These are phyloP conservation scores for Emericellopsis terricola DNA, from an alignment of 495 filamentous ascomycete species.

Conservation along the genomic window DNA sequence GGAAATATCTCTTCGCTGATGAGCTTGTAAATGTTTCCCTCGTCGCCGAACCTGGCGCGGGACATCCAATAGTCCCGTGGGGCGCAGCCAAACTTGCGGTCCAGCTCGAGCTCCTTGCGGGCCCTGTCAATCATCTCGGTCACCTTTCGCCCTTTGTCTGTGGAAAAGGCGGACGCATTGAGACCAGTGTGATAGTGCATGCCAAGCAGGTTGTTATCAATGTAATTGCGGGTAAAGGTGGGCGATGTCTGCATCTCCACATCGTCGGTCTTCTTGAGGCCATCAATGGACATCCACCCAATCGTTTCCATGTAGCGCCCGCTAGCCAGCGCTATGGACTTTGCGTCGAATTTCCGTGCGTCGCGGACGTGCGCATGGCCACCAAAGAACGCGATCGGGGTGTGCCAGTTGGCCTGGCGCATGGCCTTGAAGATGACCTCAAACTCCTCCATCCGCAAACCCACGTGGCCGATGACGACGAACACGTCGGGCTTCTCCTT, in stretches of 20 bases:
- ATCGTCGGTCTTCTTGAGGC: constrained; percentile 23
- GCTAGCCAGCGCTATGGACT: constrained; percentile 66
- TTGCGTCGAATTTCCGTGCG: constrained; percentile 61
- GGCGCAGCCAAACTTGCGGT: constrained; percentile 62
- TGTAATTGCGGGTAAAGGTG: constrained; percentile 60
- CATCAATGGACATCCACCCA: constrained; percentile 79
- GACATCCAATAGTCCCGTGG: constrained; percentile 69
- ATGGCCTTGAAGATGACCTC: constrained; percentile 62
- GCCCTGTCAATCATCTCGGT: constrained; percentile 51
- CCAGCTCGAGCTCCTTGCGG: constrained; percentile 52
- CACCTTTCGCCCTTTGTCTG: constrained; percentile 56
- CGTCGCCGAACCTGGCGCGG: constrained; percentile 47
- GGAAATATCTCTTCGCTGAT: constrained; percentile 59
- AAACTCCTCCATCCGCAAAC: constrained; percentile 62
- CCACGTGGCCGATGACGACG: constrained; percentile 73
- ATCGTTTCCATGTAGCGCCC: constrained; percentile 98
- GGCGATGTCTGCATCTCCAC: constrained; percentile 10
- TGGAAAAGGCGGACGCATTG: constrained; percentile 54
- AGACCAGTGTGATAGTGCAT: constrained; percentile 67
- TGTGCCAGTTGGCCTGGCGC: constrained; percentile 54
- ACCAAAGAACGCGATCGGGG: constrained; percentile 83
- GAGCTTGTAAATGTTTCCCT: constrained; percentile 63
- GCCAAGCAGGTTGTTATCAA: constrained; percentile 86
- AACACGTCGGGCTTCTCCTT: constrained; percentile 76
- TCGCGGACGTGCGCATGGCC: constrained; percentile 87